Base-by-base conservation (phyloP, 2,329 filamentous ascomycete species). In the Akanthomyces muscarius region DNA sequence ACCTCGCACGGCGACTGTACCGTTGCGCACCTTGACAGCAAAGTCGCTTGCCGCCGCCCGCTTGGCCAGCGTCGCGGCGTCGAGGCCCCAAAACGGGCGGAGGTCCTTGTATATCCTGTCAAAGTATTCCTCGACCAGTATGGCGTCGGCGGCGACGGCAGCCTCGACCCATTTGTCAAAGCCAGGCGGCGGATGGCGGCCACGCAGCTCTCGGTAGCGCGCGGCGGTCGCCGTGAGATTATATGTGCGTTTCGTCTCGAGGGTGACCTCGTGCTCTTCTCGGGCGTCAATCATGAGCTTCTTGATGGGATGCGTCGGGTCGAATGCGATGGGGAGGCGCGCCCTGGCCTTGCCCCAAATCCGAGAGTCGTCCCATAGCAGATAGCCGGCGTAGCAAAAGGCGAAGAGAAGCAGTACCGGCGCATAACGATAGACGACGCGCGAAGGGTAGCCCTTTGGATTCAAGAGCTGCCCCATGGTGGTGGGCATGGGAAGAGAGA, bases 61-160 rank as follows among this genome's bases (percentile, higher is more conserved):
- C 42, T 70, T 67, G 52, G 72, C 71, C 13, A 76, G 71, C 55
- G 77, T 73, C 38, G 74, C 72, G 21, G 77, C 72, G 38, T 83
- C 80, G 41, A 85, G 72, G 2, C 77, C 83, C 85, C 85, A 88
- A 68, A 84, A 87, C 2, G 86, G 86, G 52, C 81, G 76, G 60
- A 88, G 69, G 69, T 89, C 86, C 66, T 86, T 81, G 74, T 86
- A 85, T 63, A 88, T 85, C 64, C 85, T 84, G 69, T 87, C 83
- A 73, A 86, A 88, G 68, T 85, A 88, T 61, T 86, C 82, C 68
- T 88, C 86, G 45, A 88, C 77, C 11, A 87, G 76, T 62, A 87
- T 72, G n/a, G 83, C 80, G 42, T 84, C 74, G 50, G 76, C 76
- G 30, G 81, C 75, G 23, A 74, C 68, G 7, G 86, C 85, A 62